Evolutionary conservation across 164 flowering plant genomes (phyloP).

Genomic region (Amborella trichopoda): DNA sequence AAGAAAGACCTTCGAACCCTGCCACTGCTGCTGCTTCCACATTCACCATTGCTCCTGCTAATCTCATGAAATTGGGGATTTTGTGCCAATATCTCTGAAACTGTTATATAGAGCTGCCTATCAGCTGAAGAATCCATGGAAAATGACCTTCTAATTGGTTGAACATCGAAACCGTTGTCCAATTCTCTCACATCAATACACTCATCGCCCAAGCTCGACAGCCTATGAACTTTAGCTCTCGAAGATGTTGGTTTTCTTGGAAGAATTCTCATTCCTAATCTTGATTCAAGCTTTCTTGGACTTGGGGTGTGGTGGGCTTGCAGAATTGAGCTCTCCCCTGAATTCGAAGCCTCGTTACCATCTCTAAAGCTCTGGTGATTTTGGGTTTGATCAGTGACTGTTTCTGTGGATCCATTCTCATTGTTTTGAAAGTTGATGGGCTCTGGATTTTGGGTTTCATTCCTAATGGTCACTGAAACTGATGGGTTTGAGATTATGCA

Average conservation of each 20-base stretch:
- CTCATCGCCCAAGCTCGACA: slow-evolving; percentile 79
- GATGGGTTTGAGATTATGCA: slow-evolving; percentile 37
- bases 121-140: slow-evolving; percentile 84
- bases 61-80: slow-evolving; percentile 23
- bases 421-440: slow-evolving; percentile 10
- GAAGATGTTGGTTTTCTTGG: slow-evolving; percentile 23
- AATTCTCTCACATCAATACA: slow-evolving; percentile 49
- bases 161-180: slow-evolving; percentile 43
- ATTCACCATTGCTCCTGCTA: slow-evolving; percentile 30
- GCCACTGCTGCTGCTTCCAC: slow-evolving; percentile 15
- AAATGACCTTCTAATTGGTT: slow-evolving; percentile 75
- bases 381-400: no score
- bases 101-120: slow-evolving; percentile 42
- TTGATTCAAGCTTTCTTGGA: slow-evolving; percentile 29
- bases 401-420: slow-evolving; percentile 48
- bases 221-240: slow-evolving; percentile 29
- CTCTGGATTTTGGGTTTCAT: slow-evolving; percentile 20
- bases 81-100: slow-evolving; percentile 46
- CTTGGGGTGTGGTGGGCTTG: slow-evolving; percentile 14
- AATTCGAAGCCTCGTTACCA: no score
- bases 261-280: slow-evolving; percentile 12
- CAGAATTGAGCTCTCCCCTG: slow-evolving; percentile 10
- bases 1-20: slow-evolving; percentile 49
- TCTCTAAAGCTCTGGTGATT: no score
- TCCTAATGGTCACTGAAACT: not conserved